phyloP scores from a whole-genome alignment of 768 basidiomycete genomes.

The Clitopilus hobsonii region DNA sequence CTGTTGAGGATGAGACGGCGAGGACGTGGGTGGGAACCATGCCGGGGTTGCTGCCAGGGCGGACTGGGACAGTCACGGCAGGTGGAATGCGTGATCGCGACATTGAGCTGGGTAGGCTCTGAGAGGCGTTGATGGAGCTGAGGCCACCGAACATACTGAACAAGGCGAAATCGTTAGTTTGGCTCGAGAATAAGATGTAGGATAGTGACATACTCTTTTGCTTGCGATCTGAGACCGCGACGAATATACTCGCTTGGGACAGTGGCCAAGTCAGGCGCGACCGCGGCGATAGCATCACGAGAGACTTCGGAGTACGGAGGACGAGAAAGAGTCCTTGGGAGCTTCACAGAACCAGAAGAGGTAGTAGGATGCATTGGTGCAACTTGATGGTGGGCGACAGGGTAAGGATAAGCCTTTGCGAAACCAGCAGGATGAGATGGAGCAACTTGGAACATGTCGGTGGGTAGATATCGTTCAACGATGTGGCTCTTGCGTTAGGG shows the following conservation, averaged over 20 bases:
- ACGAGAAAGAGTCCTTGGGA: conserved; percentile 67
- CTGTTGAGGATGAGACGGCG: conserved; percentile 48
- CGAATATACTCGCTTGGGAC: conserved; percentile 70
- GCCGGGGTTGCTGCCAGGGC: conserved; percentile 19
- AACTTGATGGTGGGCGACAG: conserved; percentile 28
- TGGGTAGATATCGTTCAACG: conserved; percentile 2
- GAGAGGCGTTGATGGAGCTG: conserved; percentile 44
- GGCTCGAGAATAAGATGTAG: conserved; percentile 12
- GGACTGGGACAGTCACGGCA: conserved; percentile 47
- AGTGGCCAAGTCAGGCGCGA: conserved; percentile 60
- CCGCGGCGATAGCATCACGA: conserved; percentile 53
- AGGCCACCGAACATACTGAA: conserved; percentile 52
- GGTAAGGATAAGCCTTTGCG: conserved; percentile 10
- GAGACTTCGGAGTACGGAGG: conserved; percentile 57
- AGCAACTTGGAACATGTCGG: conserved; percentile 41
- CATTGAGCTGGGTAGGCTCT: conserved; percentile 63
- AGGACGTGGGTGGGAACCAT: conserved; percentile 50
- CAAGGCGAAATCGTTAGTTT: conserved; percentile 6
- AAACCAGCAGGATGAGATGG: conserved; percentile 37
- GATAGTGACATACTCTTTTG: conserved; percentile 32
- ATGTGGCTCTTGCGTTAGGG: conserved; percentile 1
- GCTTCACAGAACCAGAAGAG: conserved; percentile 39
- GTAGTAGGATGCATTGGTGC: conserved; percentile 18
- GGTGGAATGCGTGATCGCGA: conserved; percentile 59
- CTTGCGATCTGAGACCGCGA: conserved; percentile 45